Conservation (phyloP, 2,329 filamentous ascomycete species). For the Thermoascus crustaceus region DNA sequence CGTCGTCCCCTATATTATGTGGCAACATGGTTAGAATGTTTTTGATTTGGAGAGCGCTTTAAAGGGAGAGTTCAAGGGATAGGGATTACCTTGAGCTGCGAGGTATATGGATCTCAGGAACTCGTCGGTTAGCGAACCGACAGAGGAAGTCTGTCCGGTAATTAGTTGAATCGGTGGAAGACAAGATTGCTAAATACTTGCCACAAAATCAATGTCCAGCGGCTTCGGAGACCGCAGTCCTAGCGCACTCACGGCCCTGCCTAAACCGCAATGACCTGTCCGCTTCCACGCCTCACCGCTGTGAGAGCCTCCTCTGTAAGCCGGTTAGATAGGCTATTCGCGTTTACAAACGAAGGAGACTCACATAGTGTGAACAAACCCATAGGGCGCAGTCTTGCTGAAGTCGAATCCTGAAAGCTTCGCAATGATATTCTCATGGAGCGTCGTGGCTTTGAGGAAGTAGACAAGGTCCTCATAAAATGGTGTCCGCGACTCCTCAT, state of each 20-base stretch:
- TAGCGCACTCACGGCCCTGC: slow-evolving; percentile 55
- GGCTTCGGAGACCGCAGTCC: slow-evolving; percentile 49
- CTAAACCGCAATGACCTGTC: slow-evolving; percentile 69
- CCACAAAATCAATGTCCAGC: slow-evolving; percentile 65
- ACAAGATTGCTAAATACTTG: slow-evolving; percentile 37
- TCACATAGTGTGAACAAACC: slow-evolving; percentile 80
- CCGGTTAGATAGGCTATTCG: slow-evolving; percentile 7
- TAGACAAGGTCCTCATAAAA: slow-evolving; percentile 65
- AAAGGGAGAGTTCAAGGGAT: no score
- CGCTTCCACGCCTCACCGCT: slow-evolving; percentile 37
- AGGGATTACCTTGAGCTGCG: slow-evolving; percentile 46
- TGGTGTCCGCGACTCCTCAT: slow-evolving; percentile 27
- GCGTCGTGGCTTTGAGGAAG: slow-evolving; percentile 60
- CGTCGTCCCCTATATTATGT: slow-evolving; percentile 37
- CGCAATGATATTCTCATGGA: slow-evolving; percentile 56
- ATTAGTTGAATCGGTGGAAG: slow-evolving; percentile 10
- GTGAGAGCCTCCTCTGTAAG: slow-evolving; percentile 50
- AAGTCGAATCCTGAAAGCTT: slow-evolving; percentile 79
- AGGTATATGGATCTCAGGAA: slow-evolving; percentile 56
- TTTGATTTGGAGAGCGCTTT: no score
- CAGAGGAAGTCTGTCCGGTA: slow-evolving; percentile 58
- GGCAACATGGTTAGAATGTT: slow-evolving; percentile 5
- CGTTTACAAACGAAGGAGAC: slow-evolving; percentile 21
- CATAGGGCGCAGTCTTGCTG: slow-evolving; percentile 58
- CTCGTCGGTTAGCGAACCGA: slow-evolving; percentile 64